Conservation (phyloP, 345 rosid genomes). For the Anastatica hierochuntica region DNA sequence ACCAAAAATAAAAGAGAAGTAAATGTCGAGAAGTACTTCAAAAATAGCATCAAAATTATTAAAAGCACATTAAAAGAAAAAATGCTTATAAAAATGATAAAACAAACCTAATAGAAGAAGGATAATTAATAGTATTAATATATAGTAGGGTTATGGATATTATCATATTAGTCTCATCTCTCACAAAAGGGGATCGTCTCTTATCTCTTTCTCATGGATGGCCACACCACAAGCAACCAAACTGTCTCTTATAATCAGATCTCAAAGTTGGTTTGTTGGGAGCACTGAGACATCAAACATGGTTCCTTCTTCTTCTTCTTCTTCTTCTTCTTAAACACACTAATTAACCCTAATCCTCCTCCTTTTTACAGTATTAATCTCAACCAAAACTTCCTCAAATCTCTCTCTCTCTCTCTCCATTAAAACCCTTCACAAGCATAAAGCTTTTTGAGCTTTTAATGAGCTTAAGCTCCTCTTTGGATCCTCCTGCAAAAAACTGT, state of each 20-base stretch:
- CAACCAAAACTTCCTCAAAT: constrained; percentile 2
- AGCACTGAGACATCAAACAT: constrained; percentile 54
- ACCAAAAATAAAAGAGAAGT: neutral
- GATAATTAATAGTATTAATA: no score
- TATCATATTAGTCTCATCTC: constrained; percentile 21
- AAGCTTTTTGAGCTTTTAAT: constrained; percentile 20
- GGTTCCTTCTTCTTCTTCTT: constrained; percentile 16
- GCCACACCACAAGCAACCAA: constrained; percentile 91
- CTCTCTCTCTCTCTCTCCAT: constrained; percentile 17
- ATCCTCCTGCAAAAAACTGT: constrained; percentile 16
- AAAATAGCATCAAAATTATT: no score
- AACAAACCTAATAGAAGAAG: no score
- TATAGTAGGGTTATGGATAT: no score
- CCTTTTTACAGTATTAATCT: constrained; percentile 18
- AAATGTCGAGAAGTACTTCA: neutral
- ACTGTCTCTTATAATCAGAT: constrained; percentile 75
- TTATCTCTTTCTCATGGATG: constrained; percentile 39
- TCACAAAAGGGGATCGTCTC: constrained; percentile 24
- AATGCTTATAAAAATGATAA: no score
- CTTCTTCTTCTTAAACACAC: neutral
- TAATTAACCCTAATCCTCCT: constrained; percentile 8
- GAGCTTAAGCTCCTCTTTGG: constrained; percentile 21
- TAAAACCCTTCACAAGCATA: constrained; percentile 21
- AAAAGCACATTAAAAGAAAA: no score
- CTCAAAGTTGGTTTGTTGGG: constrained; percentile 57